Evolutionary conservation across 768 basidiomycete species (phyloP).

Genomic region (Rickenella mellea): DNA sequence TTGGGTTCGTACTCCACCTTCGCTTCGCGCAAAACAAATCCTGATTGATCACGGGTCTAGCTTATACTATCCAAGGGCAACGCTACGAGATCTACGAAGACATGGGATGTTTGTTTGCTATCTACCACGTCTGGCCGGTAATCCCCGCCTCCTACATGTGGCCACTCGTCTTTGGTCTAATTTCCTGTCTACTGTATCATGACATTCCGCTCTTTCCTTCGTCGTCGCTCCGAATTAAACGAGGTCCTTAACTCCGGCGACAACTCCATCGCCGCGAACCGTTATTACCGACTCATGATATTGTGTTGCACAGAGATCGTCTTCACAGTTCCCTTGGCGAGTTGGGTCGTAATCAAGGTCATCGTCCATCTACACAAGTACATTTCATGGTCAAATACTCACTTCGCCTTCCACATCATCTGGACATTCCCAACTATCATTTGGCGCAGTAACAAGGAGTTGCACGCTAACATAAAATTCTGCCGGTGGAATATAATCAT

Average conservation of each 20-base stretch:
- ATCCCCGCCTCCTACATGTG: slow-evolving; percentile 19
- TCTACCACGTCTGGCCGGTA: slow-evolving; percentile 27
- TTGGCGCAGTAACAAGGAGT: too few species aligned
- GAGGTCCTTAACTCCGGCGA: too few species aligned
- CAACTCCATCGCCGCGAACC: too few species aligned
- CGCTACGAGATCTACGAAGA: slow-evolving; percentile 54
- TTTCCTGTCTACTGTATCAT: slow-evolving; percentile 21
- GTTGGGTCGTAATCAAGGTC: too few species aligned
- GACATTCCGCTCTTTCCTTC: too few species aligned
- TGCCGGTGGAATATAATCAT: slow-evolving; percentile 31
- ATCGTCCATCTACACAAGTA: too few species aligned
- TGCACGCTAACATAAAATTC: too few species aligned
- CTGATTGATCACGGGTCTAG: slow-evolving; percentile 19
- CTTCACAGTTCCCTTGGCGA: too few species aligned
- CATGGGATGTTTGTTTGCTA: slow-evolving; percentile 40
- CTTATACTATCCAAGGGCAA: slow-evolving; percentile 47
- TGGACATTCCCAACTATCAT: slow-evolving; percentile 7
- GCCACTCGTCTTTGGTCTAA: slow-evolving; percentile 16
- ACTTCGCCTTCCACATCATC: slow-evolving; percentile 21
- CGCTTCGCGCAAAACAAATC: neutral
- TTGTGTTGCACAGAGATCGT: too few species aligned
- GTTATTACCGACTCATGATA: too few species aligned
- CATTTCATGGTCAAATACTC: slow-evolving; percentile 30
- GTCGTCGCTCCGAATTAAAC: too few species aligned
- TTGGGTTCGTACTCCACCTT: neutral